Evolutionary conservation across 495 filamentous ascomycete genomes (phyloP).

Genomic region (Pseudomonodictys pantanalensis): DNA sequence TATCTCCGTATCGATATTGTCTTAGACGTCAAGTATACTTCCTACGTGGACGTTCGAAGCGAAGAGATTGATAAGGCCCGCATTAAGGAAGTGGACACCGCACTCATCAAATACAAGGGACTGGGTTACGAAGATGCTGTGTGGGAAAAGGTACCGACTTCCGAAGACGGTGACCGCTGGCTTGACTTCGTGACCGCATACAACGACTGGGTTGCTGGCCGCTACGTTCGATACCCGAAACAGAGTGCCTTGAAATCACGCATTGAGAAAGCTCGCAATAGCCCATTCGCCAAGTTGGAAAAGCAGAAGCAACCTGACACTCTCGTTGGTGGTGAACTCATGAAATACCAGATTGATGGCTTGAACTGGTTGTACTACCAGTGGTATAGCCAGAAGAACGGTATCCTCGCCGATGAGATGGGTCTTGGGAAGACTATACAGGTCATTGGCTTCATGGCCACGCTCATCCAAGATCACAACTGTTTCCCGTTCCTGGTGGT

Average conservation of each 20-base stretch:
- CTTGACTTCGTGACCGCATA: slow-evolving; percentile 80
- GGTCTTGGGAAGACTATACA: slow-evolving; percentile 98
- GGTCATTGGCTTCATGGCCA: slow-evolving; percentile 76
- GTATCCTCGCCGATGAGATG: slow-evolving; percentile 99
- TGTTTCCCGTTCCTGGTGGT: slow-evolving; percentile 94
- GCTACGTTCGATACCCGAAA: slow-evolving; percentile 62
- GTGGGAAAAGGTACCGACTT: slow-evolving; percentile 80
- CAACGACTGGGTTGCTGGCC: slow-evolving; percentile 73
- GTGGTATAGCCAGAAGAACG: slow-evolving; percentile 74
- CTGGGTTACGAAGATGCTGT: slow-evolving; percentile 87
- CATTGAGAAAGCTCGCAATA: slow-evolving; percentile 57
- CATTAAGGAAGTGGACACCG: slow-evolving; percentile 65
- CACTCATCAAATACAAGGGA: slow-evolving; percentile 90
- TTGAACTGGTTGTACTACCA: slow-evolving; percentile 97
- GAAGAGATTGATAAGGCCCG: slow-evolving; percentile 62
- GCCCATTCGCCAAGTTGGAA: slow-evolving; percentile 65
- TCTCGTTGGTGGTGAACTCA: slow-evolving; percentile 74
- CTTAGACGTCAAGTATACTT: slow-evolving; percentile 68
- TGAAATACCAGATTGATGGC: slow-evolving; percentile 92
- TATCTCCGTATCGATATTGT: slow-evolving; percentile 85
- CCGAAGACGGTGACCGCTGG: slow-evolving; percentile 65
- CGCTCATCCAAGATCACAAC: slow-evolving; percentile 65
- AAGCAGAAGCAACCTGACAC: slow-evolving; percentile 70
- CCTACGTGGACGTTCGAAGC: slow-evolving; percentile 50
- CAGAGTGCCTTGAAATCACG: slow-evolving; percentile 55